Evolutionary conservation across 192 early-diverging fungal genomes (phyloP), one percentile per base, ranked within the genome.

Genomic region (Coemansia sp.): DNA sequence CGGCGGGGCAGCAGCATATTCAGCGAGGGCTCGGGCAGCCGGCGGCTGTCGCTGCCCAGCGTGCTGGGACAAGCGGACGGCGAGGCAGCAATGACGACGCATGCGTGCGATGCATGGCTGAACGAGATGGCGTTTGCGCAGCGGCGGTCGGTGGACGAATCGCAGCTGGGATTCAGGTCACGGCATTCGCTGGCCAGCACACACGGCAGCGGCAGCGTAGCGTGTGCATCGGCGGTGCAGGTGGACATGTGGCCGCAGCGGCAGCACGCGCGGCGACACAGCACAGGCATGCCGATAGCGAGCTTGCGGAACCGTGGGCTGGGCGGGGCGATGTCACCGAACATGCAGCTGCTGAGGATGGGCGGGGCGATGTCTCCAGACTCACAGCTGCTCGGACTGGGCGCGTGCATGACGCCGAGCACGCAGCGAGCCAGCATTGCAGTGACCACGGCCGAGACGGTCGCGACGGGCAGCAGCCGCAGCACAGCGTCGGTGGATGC

Each of bases 101-200:
- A 35, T 25, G 7, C 49, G 25, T 30, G 48, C 6, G 59, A 61
- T 11, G 59, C 33, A 2, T 61, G 59, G 59, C 49, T 61, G 49
- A 49, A 9, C 16, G 49, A 52, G 8, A 21, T 49, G 46, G 29
- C 47, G 44, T 48, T 48, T 29, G 58, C 48, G 48, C 25, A 25
- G 10, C 48, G 48, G 43, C 43, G 19, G 16, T 65, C 60, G 29
- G 21, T 29, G 28, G 40, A 51, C 43, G 61, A 40, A 16, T 68
- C 67, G 22, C 58, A 44, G 43, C 19, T 44, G 16, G 57, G 10
- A 48, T 59, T 28, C 63, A 65, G 5, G 71, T 60, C 18, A 40
- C 69, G 5, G 60, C 64, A 1, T 29, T 66, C 11, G 55, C 51
- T 4, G 61, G 25, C 38, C 42, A 28, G 43, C 18, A 57, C 42